A percentile compares a stretch with the other conserved stretches of the same genome.
Conservation (phyloP, 192 early-diverging fungal species). For the Spinellus fusiger region DNA sequence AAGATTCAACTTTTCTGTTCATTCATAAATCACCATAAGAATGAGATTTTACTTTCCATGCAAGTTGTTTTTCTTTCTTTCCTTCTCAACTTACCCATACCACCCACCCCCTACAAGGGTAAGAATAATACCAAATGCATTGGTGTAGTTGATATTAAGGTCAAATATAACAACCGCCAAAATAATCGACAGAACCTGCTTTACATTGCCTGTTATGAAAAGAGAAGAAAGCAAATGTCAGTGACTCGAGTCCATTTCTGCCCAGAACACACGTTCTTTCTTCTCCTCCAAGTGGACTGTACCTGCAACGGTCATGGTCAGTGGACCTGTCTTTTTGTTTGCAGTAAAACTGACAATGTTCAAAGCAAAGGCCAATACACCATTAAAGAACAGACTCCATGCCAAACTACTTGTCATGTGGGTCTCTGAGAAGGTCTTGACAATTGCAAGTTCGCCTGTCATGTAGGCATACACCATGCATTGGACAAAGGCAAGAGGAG, state of each 20-base stretch:
- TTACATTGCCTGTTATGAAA: conserved; percentile 53
- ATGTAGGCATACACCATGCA: conserved; percentile 34
- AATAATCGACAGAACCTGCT: conserved; percentile 68
- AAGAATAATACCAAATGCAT: conserved; percentile 56
- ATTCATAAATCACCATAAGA: background rate
- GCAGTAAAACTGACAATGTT: conserved; percentile 63
- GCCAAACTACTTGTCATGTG: conserved; percentile 16
- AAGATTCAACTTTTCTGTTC: too few species aligned
- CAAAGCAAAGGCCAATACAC: conserved; percentile 58
- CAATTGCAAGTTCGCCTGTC: conserved; percentile 41
- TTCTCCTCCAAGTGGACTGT: too few species aligned
- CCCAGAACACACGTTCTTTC: too few species aligned
- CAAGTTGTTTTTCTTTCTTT: background rate
- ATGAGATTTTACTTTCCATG: background rate
- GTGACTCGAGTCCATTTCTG: too few species aligned
- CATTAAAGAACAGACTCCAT: conserved; percentile 51
- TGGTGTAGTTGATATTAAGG: conserved; percentile 50
- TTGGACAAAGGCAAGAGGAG: conserved; percentile 31
- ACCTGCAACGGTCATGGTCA: conserved; percentile 59
- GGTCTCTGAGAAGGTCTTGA: conserved; percentile 6
- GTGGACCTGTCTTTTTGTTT: conserved; percentile 58
- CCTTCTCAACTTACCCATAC: conserved; percentile 37
- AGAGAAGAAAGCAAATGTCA: background rate
- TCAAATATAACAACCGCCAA: conserved; percentile 55
- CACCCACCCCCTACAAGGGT: conserved; percentile 54